Base-by-base conservation (phyloP, 1,284 basidiomycete species). In the Leccinum cinnamomeum region DNA sequence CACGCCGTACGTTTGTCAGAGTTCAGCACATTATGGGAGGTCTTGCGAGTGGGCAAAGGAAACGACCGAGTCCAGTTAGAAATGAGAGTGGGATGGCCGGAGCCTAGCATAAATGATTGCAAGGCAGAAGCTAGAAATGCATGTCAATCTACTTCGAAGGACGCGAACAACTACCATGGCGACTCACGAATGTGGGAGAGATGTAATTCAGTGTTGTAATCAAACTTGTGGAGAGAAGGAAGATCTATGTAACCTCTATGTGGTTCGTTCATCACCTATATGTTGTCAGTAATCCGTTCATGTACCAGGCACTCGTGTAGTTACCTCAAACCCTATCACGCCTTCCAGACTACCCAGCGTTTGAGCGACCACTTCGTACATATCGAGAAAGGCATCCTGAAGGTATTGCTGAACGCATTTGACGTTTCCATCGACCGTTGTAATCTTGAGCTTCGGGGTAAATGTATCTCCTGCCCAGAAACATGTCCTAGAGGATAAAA, bases 161-260 rank as follows among this genome's bases (percentile, higher is more conserved):
- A 48, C 39, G 56, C 23, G 20, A 59, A 46, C 50, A 30, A 10
- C 28, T 6, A n/a, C 4, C 28, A 18, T 5, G 28, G 12, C 11
- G 25, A 84, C 89, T 78, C 70, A 92, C 90, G 93, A 71, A 90
- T 87, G 73, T 89, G 82, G 14, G 89, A 88, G 30, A 98, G 83
- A 70, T 98, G 95, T 6, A 99, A 84, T 72, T 98, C 95, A 10
- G 95, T 97, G 66, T 94, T 95, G 76, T 97, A 95, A 75, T 98
- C 89, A 78, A 94, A 98, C 35, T 80, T 80, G 69, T 98, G 88
- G 58, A 98, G 83, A 3, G 93, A 94, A 48, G 86, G 81, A 3
- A 97, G 79, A 61, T 91, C 86, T 64, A 97, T 87, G 72, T 95
- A 97, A 25, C 97, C 97, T 70, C 90, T 83, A 77, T 99, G 96